These are phyloP conservation scores for Lecanosticta acicola DNA, from an alignment of 2,329 filamentous ascomycete genomes.

Conservation along the genomic window DNA sequence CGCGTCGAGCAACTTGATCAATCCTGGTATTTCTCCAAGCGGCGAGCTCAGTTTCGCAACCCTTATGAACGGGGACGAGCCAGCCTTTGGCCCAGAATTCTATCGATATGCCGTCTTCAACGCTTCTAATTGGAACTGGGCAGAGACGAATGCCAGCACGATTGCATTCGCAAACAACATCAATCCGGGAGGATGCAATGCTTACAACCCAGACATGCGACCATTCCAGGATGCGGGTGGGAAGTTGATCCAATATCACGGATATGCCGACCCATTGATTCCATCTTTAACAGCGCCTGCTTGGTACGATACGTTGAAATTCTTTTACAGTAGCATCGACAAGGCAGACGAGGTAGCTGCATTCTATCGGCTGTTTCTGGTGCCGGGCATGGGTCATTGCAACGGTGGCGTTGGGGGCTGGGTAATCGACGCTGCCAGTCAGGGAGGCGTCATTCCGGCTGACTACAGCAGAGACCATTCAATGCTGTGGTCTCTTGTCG, in stretches of 20 bases:
- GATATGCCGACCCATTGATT: conserved; percentile 3
- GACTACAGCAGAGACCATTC: conserved; percentile 16
- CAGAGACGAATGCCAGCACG: conserved; percentile 34
- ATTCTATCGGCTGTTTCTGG: conserved; percentile 37
- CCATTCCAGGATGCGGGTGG: conserved; percentile 36
- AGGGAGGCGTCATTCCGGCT: conserved; percentile 13
- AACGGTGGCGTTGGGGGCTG: conserved; percentile 23
- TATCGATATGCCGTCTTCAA: conserved; percentile 46
- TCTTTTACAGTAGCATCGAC: neutral
- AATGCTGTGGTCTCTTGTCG: conserved; percentile 24
- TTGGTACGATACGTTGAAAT: conserved; percentile 25
- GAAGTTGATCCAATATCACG: conserved; percentile 39
- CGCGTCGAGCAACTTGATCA: conserved; percentile 4
- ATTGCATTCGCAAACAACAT: conserved; percentile 32
- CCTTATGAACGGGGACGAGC: conserved; percentile 32
- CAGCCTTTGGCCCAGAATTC: conserved; percentile 37
- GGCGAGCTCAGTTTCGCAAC: conserved; percentile 25
- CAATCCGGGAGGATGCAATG: conserved; percentile 38
- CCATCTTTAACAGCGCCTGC: neutral
- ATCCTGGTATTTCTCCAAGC: conserved; percentile 29
- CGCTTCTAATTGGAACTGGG: conserved; percentile 37
- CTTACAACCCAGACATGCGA: conserved; percentile 32
- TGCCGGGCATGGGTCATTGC: conserved; percentile 39
- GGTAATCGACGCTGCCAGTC: conserved; percentile 1
- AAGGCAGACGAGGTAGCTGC: conserved; percentile 14